A percentile compares a stretch with the other conserved stretches of the same genome.
These are phyloP conservation scores for Hypomontagnella submonticulosa DNA, from an alignment of 495 filamentous ascomycete species.

Conservation along the genomic window DNA sequence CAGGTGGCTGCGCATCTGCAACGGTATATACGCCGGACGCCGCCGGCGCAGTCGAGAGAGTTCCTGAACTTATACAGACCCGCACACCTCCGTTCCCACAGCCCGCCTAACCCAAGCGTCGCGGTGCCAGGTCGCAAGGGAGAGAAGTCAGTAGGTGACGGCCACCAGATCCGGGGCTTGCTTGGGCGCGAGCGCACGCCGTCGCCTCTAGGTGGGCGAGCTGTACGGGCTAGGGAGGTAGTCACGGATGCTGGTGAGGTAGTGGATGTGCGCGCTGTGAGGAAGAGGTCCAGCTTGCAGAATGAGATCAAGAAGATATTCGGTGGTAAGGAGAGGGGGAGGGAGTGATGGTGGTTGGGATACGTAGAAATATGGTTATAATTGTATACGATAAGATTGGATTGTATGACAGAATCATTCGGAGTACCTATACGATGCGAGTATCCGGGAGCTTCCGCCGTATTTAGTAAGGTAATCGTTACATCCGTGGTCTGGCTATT, in stretches of 20 bases:
- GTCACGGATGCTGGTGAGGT: conserved; percentile 17
- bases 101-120: conserved; percentile 5
- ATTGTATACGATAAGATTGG: neutral
- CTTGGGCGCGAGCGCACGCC: conserved; percentile 20
- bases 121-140: conserved; percentile 24
- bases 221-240: neutral
- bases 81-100: neutral
- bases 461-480: too few relatives aligned
- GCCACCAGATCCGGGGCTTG: conserved; percentile 3
- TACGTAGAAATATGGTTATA: neutral
- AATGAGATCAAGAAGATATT: conserved; percentile 53
- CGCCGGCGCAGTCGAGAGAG: conserved; percentile 39
- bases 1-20: conserved; percentile 17
- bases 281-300: conserved; percentile 45
- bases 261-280: conserved; percentile 25
- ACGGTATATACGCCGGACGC: conserved; percentile 24
- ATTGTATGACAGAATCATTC: neutral
- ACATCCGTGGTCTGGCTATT: too few relatives aligned
- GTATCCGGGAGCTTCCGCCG: too few relatives aligned
- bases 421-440: too few relatives aligned
- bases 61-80: conserved; percentile 33
- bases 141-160: conserved; percentile 7
- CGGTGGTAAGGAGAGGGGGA: conserved; percentile 36
- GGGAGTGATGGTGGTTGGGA: conserved; percentile 8
- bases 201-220: conserved; percentile 11